Conservation (phyloP, 2,329 filamentous ascomycete genomes). For the Colletotrichum spaethianum region DNA sequence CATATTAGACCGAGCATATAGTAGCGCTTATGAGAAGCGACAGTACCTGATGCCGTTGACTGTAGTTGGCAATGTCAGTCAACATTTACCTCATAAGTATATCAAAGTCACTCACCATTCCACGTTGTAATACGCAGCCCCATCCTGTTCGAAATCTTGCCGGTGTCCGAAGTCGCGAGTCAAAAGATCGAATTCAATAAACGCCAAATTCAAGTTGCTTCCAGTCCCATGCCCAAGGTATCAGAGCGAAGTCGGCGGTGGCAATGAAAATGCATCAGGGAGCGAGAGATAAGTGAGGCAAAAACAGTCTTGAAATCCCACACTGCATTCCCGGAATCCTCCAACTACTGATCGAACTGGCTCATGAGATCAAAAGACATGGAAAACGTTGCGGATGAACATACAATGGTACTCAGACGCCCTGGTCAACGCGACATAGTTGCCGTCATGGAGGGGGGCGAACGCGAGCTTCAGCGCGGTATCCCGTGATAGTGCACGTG, state of each 20-base stretch:
- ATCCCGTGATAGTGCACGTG: slow-evolving; percentile 19
- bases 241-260: neutral
- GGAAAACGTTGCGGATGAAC: neutral
- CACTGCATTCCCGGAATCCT: neutral
- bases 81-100: neutral
- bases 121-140: slow-evolving; percentile 86
- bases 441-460: slow-evolving; percentile 7
- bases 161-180: no score
- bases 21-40: neutral
- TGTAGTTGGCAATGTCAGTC: slow-evolving; percentile 54
- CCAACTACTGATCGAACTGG: neutral
- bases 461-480: slow-evolving; percentile 32
- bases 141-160: slow-evolving; percentile 62
- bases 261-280: neutral
- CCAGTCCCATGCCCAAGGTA: slow-evolving; percentile 8
- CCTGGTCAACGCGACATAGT: slow-evolving; percentile 16
- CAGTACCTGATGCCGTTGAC: slow-evolving; percentile 85
- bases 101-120: slow-evolving; percentile 74
- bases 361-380: neutral
- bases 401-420: neutral
- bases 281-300: neutral
- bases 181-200: neutral
- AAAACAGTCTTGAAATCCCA: neutral
- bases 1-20: neutral
- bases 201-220: slow-evolving; percentile 10